phyloP scores from a whole-genome alignment of 306 rosid species.

The Betula pendula region DNA sequence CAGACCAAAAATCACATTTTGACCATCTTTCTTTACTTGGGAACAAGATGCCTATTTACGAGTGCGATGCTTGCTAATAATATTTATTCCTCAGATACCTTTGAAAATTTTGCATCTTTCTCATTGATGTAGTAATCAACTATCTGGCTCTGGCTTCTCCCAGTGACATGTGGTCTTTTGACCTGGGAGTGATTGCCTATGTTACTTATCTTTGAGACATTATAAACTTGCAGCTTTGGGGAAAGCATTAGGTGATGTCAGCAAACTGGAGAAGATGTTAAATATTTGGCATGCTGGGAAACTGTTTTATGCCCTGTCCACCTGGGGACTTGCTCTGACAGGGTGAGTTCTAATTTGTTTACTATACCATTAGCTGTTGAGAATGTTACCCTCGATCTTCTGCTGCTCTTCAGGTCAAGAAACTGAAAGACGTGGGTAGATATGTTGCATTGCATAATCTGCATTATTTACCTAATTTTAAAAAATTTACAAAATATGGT shows the following conservation, averaged over 20 bases:
- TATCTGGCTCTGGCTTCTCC: not conserved
- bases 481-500: not conserved
- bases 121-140: conserved; percentile 7
- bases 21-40: not conserved
- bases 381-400: not conserved
- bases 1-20: not conserved
- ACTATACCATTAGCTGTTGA: conserved; percentile 5
- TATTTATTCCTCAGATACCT: not conserved
- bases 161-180: not conserved
- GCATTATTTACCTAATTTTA: not conserved
- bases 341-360: conserved; percentile 50
- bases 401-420: conserved; percentile 6
- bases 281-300: conserved; percentile 86
- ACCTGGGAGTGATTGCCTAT: conserved; percentile 13
- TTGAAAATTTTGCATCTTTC: conserved; percentile 6
- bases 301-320: conserved; percentile 74
- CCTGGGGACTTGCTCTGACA: conserved; percentile 95
- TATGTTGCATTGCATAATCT: not conserved
- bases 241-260: conserved; percentile 64
- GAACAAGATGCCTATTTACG: not conserved
- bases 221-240: conserved; percentile 57
- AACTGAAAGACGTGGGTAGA: not conserved
- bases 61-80: conserved; percentile 1
- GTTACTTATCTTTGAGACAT: conserved; percentile 24
- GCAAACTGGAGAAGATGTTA: conserved; percentile 65